A percentile compares a stretch with the other conserved stretches of the same genome.
These are phyloP conservation scores for Boletus reticulatus DNA, from an alignment of 768 basidiomycete species.

Conservation along the genomic window DNA sequence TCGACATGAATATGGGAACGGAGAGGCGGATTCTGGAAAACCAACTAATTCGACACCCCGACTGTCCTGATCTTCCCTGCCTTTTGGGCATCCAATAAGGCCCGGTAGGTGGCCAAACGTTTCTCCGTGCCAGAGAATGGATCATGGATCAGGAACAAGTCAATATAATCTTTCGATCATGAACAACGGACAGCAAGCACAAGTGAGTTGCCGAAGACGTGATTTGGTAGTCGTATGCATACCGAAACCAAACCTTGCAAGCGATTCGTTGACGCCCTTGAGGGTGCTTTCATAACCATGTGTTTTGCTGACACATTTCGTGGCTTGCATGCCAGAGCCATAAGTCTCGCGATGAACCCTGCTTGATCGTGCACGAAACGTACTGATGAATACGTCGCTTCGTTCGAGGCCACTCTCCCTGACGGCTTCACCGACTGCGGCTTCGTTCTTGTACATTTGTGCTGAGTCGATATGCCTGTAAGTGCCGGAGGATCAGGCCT, in stretches of 20 bases:
- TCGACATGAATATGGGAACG: not conserved
- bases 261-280: slow-evolving; percentile 57
- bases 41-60: slow-evolving; percentile 87
- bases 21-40: not conserved
- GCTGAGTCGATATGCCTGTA: slow-evolving; percentile 73
- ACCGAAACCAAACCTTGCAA: slow-evolving; percentile 61
- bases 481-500: not conserved
- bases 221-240: slow-evolving; percentile 14
- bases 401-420: slow-evolving; percentile 54
- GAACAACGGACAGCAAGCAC: not conserved
- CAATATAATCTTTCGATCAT: slow-evolving; percentile 50
- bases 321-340: slow-evolving; percentile 41
- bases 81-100: slow-evolving; percentile 58
- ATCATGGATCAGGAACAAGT: slow-evolving; percentile 79
- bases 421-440: slow-evolving; percentile 57
- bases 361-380: slow-evolving; percentile 14
- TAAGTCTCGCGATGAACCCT: slow-evolving; percentile 1
- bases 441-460: slow-evolving; percentile 65
- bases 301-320: slow-evolving; percentile 55
- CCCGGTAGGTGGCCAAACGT: slow-evolving; percentile 71
- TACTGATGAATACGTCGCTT: slow-evolving; percentile 71
- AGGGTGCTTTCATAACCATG: slow-evolving; percentile 65
- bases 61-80: slow-evolving; percentile 67
- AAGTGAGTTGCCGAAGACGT: slow-evolving; percentile 9
- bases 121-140: slow-evolving; percentile 59